phyloP scores from a whole-genome alignment of 768 basidiomycete genomes.

The Termitomyces sp. region DNA sequence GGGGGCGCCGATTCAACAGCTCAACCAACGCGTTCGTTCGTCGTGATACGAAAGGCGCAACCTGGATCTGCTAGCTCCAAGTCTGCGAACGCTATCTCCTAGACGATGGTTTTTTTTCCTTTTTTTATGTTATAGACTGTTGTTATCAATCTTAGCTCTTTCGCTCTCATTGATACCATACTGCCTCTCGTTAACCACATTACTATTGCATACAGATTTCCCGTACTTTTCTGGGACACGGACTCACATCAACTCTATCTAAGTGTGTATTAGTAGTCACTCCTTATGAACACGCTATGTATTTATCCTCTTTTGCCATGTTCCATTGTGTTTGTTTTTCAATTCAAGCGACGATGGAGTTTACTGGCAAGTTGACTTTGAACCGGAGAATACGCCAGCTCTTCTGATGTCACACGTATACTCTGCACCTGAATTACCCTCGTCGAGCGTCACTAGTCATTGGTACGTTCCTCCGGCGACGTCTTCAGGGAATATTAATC shows the following conservation, averaged over 20 bases:
- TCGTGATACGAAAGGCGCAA: constrained; percentile 61
- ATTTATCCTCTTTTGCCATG: background rate
- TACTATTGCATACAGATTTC: background rate
- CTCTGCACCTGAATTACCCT: background rate
- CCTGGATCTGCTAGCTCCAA: constrained; percentile 10
- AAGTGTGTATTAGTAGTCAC: constrained; percentile 9
- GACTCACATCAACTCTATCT: constrained; percentile 8
- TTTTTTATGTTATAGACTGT: constrained; percentile 1
- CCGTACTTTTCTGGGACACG: constrained; percentile 5
- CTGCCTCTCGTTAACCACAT: background rate
- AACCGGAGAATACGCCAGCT: background rate
- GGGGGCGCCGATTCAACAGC: constrained; percentile 25
- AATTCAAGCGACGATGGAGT: background rate
- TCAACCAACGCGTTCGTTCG: constrained; percentile 52
- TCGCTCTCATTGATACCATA: constrained; percentile 3
- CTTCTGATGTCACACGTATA: background rate
- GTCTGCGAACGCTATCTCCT: constrained; percentile 10
- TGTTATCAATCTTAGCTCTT: background rate
- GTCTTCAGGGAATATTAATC: too few relatives aligned
- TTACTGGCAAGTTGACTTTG: background rate
- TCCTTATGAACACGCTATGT: constrained; percentile 2
- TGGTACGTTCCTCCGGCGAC: background rate
- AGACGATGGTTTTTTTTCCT: constrained; percentile 7
- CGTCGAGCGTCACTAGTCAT: background rate
- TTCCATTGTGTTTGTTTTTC: background rate